Base-by-base conservation (phyloP, 495 filamentous ascomycete species). In the Penicillium ucsense region DNA sequence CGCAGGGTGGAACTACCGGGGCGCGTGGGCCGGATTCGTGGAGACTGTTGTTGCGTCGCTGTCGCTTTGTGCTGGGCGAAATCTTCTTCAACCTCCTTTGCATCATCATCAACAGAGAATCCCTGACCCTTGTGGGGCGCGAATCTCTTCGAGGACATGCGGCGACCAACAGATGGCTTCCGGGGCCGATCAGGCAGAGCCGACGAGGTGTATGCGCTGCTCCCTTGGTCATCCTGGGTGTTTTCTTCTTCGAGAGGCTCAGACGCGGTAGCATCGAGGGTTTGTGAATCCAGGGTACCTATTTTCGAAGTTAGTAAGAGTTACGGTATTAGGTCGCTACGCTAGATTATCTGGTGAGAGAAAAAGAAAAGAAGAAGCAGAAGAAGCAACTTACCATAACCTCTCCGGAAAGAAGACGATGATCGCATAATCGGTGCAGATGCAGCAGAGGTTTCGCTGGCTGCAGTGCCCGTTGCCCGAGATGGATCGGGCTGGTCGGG, bases 51-150 rank as follows among this genome's bases (percentile, higher is more conserved):
- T 34, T 66, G 67, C 5, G 66, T 51, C 27, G 54, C 60, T 5
- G 59, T 38, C 3, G 55, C 53, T 46, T 69, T 62, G 43, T 70
- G 60, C 34, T 65, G 53, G 7, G 63, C 65, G 38, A 68, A 59
- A 43, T 77, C 70, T 42, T 72, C 64, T 59, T 92, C 86, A 29
- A 95, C 81, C 64, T 99, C 92, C 40, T 79, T 74, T 27, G 83
- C 76, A 62, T 86, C 89, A 64, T 99, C 92, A 56, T 99, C 92
- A 20, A 88, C 89, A 6, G 90, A 95, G 64, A 96, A 99, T 51
- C 88, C 80, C 60, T 88, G 87, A 9, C 89, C 85, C 51, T 84
- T 83, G 53, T 90, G 81, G 11, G 88, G 89, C 10, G 77, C 74
- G 48, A 80, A 75, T 6, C 81, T 74, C 54, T 81, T 84, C n/a